Evolutionary conservation across 2,329 filamentous ascomycete species (phyloP).

Genomic region (Aspergillus uvarum): DNA sequence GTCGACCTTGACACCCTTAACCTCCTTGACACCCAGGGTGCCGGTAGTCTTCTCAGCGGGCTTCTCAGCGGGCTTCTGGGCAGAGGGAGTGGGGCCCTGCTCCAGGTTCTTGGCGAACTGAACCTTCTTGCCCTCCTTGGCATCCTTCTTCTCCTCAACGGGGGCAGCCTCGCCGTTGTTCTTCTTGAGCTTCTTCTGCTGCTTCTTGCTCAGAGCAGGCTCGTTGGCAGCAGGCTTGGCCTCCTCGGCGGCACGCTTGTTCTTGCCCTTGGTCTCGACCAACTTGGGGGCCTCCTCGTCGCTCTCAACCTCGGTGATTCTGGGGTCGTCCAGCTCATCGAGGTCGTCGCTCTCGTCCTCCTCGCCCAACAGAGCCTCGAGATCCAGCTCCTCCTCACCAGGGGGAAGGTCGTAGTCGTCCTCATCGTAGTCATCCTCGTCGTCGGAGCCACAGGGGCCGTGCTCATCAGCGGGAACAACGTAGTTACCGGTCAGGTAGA

Average conservation of each 20-base stretch:
- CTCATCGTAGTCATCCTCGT: slow-evolving; percentile 64
- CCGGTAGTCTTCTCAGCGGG: slow-evolving; percentile 52
- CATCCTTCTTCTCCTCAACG: slow-evolving; percentile 58
- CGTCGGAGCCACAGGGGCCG: slow-evolving; percentile 44
- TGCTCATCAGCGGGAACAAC: slow-evolving; percentile 67
- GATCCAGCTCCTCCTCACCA: slow-evolving; percentile 72
- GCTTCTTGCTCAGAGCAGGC: slow-evolving; percentile 88
- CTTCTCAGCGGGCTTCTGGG: slow-evolving; percentile 44
- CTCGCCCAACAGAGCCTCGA: slow-evolving; percentile 51
- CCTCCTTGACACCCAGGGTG: slow-evolving; percentile 68
- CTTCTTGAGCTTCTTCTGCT: slow-evolving; percentile 98
- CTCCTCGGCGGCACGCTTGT: slow-evolving; percentile 79
- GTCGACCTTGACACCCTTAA: slow-evolving; percentile 88
- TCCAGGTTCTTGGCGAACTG: slow-evolving; percentile 99
- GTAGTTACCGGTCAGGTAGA: slow-evolving; percentile 96
- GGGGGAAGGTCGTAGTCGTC: slow-evolving; percentile 79
- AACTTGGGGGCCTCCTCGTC: slow-evolving; percentile 66
- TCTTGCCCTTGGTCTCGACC: slow-evolving; percentile 64
- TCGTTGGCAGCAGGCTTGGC: slow-evolving; percentile 54
- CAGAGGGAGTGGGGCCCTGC: slow-evolving; percentile 82
- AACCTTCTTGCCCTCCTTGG: slow-evolving; percentile 75
- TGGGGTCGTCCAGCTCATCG: slow-evolving; percentile 73
- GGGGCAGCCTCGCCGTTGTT: slow-evolving; percentile 86
- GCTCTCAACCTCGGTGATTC: slow-evolving; percentile 78
- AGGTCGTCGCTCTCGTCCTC: slow-evolving; percentile 73